phyloP scores from a whole-genome alignment of 768 basidiomycete species.

The Rhodotorula toruloides region DNA sequence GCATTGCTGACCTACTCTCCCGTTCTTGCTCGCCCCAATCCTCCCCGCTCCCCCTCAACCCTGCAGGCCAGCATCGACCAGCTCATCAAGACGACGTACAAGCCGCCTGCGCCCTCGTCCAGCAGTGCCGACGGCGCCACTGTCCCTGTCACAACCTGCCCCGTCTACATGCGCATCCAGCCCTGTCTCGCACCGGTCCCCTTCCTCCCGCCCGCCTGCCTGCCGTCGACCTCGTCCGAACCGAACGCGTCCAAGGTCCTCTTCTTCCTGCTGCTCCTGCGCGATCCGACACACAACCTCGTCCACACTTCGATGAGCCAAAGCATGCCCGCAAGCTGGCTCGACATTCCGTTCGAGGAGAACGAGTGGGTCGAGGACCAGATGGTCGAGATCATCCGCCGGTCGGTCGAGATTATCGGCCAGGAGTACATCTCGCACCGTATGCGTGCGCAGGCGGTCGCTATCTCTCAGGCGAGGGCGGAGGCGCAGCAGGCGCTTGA shows the following conservation, averaged over 20 bases:
- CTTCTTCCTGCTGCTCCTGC: slow-evolving; percentile 65
- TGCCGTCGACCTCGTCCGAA: slow-evolving; percentile 43
- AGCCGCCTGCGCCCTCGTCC: slow-evolving; percentile 40
- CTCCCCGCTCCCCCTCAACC: rapidly evolving
- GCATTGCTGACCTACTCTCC: too few species aligned
- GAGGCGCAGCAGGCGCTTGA: slow-evolving; percentile 16
- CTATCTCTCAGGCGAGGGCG: slow-evolving; percentile 17
- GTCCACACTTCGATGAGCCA: slow-evolving; percentile 75
- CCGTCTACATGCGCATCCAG: slow-evolving; percentile 88
- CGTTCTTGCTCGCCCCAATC: neutral
- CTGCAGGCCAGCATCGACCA: slow-evolving; percentile 70
- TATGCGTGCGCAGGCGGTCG: slow-evolving; percentile 33
- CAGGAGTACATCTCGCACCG: slow-evolving; percentile 34
- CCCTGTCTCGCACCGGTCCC: slow-evolving; percentile 61
- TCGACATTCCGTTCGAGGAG: slow-evolving; percentile 76
- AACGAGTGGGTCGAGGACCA: slow-evolving; percentile 92
- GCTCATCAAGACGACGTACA: slow-evolving; percentile 54
- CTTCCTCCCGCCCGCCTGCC: slow-evolving; percentile 50
- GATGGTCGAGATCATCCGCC: slow-evolving; percentile 75
- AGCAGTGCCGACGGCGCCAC: slow-evolving; percentile 35
- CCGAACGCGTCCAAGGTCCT: slow-evolving; percentile 51
- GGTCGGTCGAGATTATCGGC: slow-evolving; percentile 73
- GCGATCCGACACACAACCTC: slow-evolving; percentile 74
- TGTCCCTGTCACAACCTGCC: slow-evolving; percentile 63
- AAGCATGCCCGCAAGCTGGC: slow-evolving; percentile 74